phyloP scores from a whole-genome alignment of 2,329 filamentous ascomycete genomes.

The Pseudovirgaria hyperparasitica region DNA sequence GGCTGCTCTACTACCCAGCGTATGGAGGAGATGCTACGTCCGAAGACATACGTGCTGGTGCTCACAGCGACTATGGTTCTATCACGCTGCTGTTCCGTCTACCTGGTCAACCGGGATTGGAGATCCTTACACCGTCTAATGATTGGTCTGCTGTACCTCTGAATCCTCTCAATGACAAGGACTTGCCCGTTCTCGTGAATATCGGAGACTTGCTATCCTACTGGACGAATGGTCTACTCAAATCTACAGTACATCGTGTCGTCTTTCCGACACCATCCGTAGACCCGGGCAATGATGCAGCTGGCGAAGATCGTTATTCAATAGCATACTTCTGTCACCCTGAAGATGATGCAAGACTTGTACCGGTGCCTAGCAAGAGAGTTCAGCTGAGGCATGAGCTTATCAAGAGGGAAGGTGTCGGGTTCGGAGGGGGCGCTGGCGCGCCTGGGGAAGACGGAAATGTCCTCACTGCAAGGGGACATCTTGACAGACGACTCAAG shows the following conservation, averaged over 20 bases:
- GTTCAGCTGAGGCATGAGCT: conserved; percentile 30
- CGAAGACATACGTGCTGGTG: conserved; percentile 77
- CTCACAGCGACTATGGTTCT: conserved; percentile 75
- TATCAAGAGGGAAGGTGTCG: conserved; percentile 26
- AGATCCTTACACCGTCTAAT: conserved; percentile 53
- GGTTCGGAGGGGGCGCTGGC: conserved; percentile 24
- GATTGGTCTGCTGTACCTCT: conserved; percentile 31
- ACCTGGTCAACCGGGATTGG: conserved; percentile 71
- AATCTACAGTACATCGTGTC: conserved; percentile 81
- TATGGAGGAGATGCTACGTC: conserved; percentile 33
- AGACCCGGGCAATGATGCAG: conserved; percentile 18
- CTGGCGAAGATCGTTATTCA: conserved; percentile 36
- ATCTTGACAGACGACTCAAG: conserved; percentile 43
- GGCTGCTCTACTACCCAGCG: conserved; percentile 37
- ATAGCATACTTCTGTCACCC: conserved; percentile 54
- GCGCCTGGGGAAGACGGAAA: conserved; percentile 22
- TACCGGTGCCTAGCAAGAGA: conserved; percentile 40
- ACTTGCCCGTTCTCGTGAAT: conserved; percentile 52
- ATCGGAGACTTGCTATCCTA: conserved; percentile 65
- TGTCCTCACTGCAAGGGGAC: conserved; percentile 44
- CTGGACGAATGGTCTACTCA: conserved; percentile 82
- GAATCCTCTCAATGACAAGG: conserved; percentile 32
- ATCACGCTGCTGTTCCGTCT: conserved; percentile 71
- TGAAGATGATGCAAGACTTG: conserved; percentile 39
- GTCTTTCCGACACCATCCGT: conserved; percentile 51